Evolutionary conservation across 805 yeast species (phyloP), one percentile per base, ranked within the genome.

Genomic region (Wickerhamiella kurtzmanii): DNA sequence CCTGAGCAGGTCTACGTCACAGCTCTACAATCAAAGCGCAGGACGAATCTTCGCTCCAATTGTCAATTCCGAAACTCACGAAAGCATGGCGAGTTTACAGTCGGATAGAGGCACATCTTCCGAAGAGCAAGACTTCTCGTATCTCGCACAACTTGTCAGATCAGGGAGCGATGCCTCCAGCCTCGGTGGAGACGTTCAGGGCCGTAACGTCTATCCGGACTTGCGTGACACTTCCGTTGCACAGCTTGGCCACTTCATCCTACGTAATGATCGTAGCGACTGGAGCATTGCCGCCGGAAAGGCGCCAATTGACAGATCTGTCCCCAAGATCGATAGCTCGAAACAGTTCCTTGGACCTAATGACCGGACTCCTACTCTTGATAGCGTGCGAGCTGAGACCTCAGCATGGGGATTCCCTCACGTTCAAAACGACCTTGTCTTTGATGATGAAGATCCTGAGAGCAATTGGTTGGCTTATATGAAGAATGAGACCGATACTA

Each of bases 171-270:
- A 43, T 21, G 41, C 41, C 28, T 47, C 54, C 41, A 50, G 45
- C 16, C 44, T 57, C 13, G 22, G 43, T 3, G 43, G 49, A 22
- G 28, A 41, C 5, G 50, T 44, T 4, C 18, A 35, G 2, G 28
- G 38, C n/a, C 49, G 55, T 20, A 25, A 25, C 11, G 51, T 58
- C 18, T 60, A 60, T 35, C 62, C 65, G 0, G 62, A 60, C 22
- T 47, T 63, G 46, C 53, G 67, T 8, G 66, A 63, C 36, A 47
- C 60, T 3, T 63, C 66, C 5, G 53, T 63, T 20, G 54, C 56
- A 35, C 54, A 60, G 20, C 53, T 63, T 25, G 65, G 67, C 18
- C 50, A 54, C 41, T 60, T 55, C 44, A 53, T 56, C 20, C 18
- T 54, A 17, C 47, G 50, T 11, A 43, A 36, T 15, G 54, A 50